Percentiles rank a stretch among this genome's conserved stretches.
phyloP scores from a whole-genome alignment of 225 moss, liverwort and hornwort genomes.

The Physcomitrellopsis africana region DNA sequence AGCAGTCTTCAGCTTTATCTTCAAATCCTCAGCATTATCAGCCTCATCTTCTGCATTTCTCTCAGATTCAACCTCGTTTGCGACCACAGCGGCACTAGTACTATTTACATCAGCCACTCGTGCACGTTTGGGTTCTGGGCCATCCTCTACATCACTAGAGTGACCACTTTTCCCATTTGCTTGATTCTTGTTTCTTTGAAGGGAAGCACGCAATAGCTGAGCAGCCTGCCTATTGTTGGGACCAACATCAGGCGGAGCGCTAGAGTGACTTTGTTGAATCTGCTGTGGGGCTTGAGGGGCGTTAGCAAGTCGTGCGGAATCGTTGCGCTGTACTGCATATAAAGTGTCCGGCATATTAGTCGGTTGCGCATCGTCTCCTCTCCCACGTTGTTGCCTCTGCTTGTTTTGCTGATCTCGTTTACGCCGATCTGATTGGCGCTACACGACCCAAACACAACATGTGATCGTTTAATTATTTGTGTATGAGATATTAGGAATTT shows the following conservation, averaged over 20 bases:
- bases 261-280: conserved; percentile 64
- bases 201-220: conserved; percentile 80
- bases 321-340: conserved; percentile 68
- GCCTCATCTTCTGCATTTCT: conserved; percentile 62
- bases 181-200: conserved; percentile 73
- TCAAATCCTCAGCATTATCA: conserved; percentile 89
- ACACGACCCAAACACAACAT: conserved; percentile 33
- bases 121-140: conserved; percentile 71
- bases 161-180: conserved; percentile 52
- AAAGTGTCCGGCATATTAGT: conserved; percentile 72
- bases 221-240: conserved; percentile 88
- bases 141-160: conserved; percentile 52
- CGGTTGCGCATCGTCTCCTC: conserved; percentile 97
- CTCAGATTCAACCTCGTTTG: conserved; percentile 53
- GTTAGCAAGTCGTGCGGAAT: conserved; percentile 63
- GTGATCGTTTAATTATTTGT: conserved; percentile 11
- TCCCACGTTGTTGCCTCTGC: conserved; percentile 80
- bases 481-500: not conserved
- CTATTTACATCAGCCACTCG: conserved; percentile 72
- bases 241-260: conserved; percentile 61
- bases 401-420: conserved; percentile 74
- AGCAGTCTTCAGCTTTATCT: conserved; percentile 81
- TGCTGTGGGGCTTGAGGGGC: conserved; percentile 65
- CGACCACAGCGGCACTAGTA: conserved; percentile 59
- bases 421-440: conserved; percentile 97